Base-by-base conservation (phyloP, 805 yeast species). In the Saturnispora besseyi region DNA sequence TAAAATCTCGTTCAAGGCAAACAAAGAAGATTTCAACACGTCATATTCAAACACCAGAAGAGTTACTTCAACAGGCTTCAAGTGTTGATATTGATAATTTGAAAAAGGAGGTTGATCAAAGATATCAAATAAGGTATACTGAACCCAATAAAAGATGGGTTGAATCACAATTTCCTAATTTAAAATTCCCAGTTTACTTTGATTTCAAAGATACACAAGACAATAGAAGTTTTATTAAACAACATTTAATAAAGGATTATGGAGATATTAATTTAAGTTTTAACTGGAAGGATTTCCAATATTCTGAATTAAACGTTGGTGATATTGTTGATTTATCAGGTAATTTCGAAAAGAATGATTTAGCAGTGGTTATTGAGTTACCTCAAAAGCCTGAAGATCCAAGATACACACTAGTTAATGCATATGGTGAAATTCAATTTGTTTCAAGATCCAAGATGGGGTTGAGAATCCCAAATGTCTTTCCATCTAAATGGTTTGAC, bases 261-360 rank as follows among this genome's bases (percentile, higher is more conserved):
- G 67, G 66, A 6, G 33, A 44, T 8, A 44, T 54, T 4, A 50
- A 44, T 4, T 13, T 21, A 6, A 22, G 12, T 10, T 48, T 60
- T 5, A 32, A 38, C 2, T 56, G 63, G 41, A 26, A 51, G 18
- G 61, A 61, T 32, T 48, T 65, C 5, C 61, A 62, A 37, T 58
- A 55, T 32, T 48, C 44, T 2, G 66, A 62, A 42, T 44, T 79
- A 13, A 55, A 67, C 7, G 66, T 79, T 3, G 90, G 91, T 43
- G 90, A 84, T 62, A 66, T 82, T 44, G 88, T 82, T 4, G 75
- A 79, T 15, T 59, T 82, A 15, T 66, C 69, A 12, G 63, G 67
- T 1, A 69, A 63, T 6, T 59, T 71, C 44, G 66, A 73, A 45
- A 71, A 70, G 36, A 66, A 74, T 4, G 74, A 72, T 45, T 64